These are phyloP conservation scores for Nidula microcarpa DNA, from an alignment of 768 basidiomycete species.

Conservation along the genomic window DNA sequence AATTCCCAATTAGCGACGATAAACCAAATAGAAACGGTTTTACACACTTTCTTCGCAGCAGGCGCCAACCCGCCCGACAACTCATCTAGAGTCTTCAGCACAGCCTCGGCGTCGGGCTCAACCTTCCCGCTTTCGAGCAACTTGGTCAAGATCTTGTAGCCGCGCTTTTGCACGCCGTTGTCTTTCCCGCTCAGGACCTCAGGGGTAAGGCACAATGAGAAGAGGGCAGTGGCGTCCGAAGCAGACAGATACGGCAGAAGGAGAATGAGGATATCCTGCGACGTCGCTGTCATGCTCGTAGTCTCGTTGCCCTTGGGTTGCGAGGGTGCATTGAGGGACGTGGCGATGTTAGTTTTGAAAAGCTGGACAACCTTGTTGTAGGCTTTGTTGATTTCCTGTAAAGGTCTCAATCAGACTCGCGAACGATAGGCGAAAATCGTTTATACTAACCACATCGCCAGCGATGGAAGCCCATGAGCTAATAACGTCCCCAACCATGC, in stretches of 20 bases:
- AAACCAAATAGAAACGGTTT: background rate
- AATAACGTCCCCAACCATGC: slow-evolving; percentile 85
- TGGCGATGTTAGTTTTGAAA: slow-evolving; percentile 60
- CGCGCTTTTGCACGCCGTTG: slow-evolving; percentile 92
- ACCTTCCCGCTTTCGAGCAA: slow-evolving; percentile 65
- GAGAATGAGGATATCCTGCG: slow-evolving; percentile 82
- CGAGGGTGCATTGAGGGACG: slow-evolving; percentile 24
- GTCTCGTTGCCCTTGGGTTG: slow-evolving; percentile 26
- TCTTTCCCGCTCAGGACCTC: slow-evolving; percentile 75
- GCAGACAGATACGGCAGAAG: slow-evolving; percentile 72
- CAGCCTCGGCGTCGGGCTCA: slow-evolving; percentile 46
- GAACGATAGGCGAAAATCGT: too few relatives aligned
- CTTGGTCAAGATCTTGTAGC: slow-evolving; percentile 83
- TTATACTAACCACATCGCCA: slow-evolving; percentile 48
- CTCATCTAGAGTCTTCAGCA: slow-evolving; percentile 65
- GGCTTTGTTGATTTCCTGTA: slow-evolving; percentile 73
- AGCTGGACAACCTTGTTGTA: slow-evolving; percentile 75
- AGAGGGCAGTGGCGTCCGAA: slow-evolving; percentile 58
- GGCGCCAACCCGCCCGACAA: slow-evolving; percentile 62
- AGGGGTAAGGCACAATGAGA: slow-evolving; percentile 62
- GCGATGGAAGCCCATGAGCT: slow-evolving; percentile 83
- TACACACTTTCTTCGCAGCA: slow-evolving; percentile 80
- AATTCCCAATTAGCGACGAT: background rate
- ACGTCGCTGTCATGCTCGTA: slow-evolving; percentile 55
- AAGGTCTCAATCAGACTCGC: slow-evolving; percentile 6